Base-by-base conservation (phyloP, 2,329 filamentous ascomycete species). In the Colletotrichum destructivum region DNA sequence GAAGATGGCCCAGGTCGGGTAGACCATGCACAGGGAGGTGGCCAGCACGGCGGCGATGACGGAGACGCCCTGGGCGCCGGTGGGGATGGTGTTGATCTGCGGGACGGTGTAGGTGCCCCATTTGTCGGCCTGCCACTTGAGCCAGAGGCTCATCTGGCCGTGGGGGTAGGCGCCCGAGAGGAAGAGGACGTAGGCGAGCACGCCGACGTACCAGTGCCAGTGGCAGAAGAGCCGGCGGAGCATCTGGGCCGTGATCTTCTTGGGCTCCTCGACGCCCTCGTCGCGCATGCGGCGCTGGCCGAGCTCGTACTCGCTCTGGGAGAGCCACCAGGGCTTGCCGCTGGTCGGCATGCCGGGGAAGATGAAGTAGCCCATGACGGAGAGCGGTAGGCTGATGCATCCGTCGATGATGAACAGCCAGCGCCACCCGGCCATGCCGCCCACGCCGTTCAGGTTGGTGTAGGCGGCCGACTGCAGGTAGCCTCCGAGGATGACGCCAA, bases 361-460 rank as follows among this genome's bases (percentile, higher is more conserved):
- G 3, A 88, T 82, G 8, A 88, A 66, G 71, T 84, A 88, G 0
- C 88, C 87, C 7, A 85, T 81, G 2, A 89, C 66, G 0, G 86
- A 84, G 12, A 89, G 82, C 0, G 87, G 87, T 2, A 89, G 79
- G 0, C 85, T 87, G 75, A 89, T 88, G 40, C 88, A 81, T 0
- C 87, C 88, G 63, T 89, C 87, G 35, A 89, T 88, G 13, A 89
- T 84, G 61, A 89, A 89, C 0, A 88, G 78, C 86, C 82, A 87
- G 57, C 82, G 78, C 86, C 86, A 88, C 0, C 87, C 87, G 0
- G 84, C 78, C 77, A 86, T 82, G 0, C 86, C 87, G 4, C 78
- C 78, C 0, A 85, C 80, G 0, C 86, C 86, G 21, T 86, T 85
- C 0, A 88, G 79, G 35, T 85, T 85, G 15, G 80, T 85, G 74